A percentile compares a stretch with the other conserved stretches of the same genome.
Conservation (phyloP, 1,284 basidiomycete genomes). For the Ceratorhiza oryzae-sativae region DNA sequence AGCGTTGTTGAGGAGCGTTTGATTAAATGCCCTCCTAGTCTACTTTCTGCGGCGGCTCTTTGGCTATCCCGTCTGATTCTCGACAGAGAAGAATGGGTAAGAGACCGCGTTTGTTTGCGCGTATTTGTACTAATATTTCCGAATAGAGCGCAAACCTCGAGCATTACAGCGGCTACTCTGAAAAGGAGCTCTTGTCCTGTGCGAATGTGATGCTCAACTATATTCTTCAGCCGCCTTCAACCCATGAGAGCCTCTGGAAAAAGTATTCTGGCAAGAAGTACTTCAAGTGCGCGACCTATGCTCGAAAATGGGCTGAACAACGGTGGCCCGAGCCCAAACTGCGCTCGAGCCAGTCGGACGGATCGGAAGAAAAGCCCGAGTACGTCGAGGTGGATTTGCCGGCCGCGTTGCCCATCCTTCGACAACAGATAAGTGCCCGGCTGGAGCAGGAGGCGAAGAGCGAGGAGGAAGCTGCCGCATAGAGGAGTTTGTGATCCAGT, state of each 20-base stretch:
- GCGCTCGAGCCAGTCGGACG: slow-evolving; percentile 13
- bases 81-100: slow-evolving; percentile 85
- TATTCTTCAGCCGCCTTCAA: slow-evolving; percentile 70
- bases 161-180: slow-evolving; percentile 91
- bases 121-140: neutral
- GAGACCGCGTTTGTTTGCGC: neutral
- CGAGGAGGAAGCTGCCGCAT: slow-evolving; percentile 16
- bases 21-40: slow-evolving; percentile 80
- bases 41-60: slow-evolving; percentile 87
- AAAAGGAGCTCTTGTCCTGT: slow-evolving; percentile 82
- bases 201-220: slow-evolving; percentile 96
- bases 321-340: slow-evolving; percentile 27
- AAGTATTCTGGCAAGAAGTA: slow-evolving; percentile 88
- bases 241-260: slow-evolving; percentile 79
- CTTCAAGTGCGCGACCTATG: slow-evolving; percentile 66
- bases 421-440: slow-evolving; percentile 14
- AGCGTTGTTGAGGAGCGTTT: slow-evolving; percentile 87
- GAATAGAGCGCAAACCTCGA: slow-evolving; percentile 82
- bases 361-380: neutral
- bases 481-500: neutral
- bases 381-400: slow-evolving; percentile 13
- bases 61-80: slow-evolving; percentile 90
- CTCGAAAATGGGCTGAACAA: slow-evolving; percentile 40
- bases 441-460: slow-evolving; percentile 24
- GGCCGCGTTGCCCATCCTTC: slow-evolving; percentile 21